These are phyloP conservation scores for Hypoxylon sp. DNA, from an alignment of 2,329 filamentous ascomycete genomes.

Conservation along the genomic window DNA sequence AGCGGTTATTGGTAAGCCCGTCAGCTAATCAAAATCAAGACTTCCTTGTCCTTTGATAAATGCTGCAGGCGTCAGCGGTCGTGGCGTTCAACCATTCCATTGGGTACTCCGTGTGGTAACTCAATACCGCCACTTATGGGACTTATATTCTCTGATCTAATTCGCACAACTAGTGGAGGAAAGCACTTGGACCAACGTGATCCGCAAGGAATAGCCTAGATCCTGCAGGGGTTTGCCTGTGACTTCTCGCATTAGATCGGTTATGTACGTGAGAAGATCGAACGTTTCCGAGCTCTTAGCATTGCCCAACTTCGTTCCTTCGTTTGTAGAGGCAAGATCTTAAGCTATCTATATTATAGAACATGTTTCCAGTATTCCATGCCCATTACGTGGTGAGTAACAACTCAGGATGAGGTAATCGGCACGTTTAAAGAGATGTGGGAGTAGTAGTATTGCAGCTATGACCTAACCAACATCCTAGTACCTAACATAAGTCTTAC, in stretches of 20 bases:
- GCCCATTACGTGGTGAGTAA: background rate
- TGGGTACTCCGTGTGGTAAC: conserved; percentile 29
- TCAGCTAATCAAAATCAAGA: conserved; percentile 32
- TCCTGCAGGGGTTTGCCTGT: conserved; percentile 46
- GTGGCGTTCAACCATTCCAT: conserved; percentile 41
- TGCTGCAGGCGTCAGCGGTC: conserved; percentile 39
- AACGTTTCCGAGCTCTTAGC: conserved; percentile 25
- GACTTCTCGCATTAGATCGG: conserved; percentile 46
- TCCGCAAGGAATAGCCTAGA: conserved; percentile 43
- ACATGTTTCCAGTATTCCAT: background rate
- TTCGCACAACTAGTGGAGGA: conserved; percentile 38
- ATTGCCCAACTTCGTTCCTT: background rate
- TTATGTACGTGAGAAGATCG: conserved; percentile 42
- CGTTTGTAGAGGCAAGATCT: background rate
- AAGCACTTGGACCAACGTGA: conserved; percentile 39
- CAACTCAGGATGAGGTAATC: background rate
- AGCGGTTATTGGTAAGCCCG: conserved; percentile 10
- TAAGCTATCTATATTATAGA: background rate
- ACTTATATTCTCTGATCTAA: conserved; percentile 21
- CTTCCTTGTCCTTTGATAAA: conserved; percentile 24
- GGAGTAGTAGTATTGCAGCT: background rate
- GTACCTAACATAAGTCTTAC: conserved; percentile 3
- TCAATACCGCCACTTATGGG: conserved; percentile 28
- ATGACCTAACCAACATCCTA: background rate
- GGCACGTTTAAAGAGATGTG: background rate